Evolutionary conservation across 2,329 filamentous ascomycete genomes (phyloP), one percentile per base, ranked within the genome.

Genomic region (Aaosphaeria arxii): DNA sequence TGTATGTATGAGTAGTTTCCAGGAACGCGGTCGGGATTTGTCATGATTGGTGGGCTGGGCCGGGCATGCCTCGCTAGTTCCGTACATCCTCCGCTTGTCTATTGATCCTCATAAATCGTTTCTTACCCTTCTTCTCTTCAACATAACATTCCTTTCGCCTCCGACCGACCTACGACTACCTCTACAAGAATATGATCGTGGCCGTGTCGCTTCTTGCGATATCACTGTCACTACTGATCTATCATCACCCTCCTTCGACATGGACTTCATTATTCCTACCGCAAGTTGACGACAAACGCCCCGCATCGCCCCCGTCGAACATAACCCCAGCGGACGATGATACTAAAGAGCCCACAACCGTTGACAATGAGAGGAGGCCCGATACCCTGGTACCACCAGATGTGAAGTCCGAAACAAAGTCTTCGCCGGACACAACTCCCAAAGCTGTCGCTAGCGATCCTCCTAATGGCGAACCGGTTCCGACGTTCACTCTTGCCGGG

Each of bases 401-500:
- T 36, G 7, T 36, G 33, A 3, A 3, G 42, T 32, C 40, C 7
- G 39, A 48, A 6, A 13, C 40, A 11, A 51, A 53, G 0, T 38
- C 50, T 3, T 69, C 67, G 9, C 62, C 62, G 30, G 59, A 63
- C 31, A 59, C 59, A 5, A 70, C 67, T 6, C 67, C 67, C 2
- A 69, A 66, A 42, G 65, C 63, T n/a, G 41, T 43, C 2, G 53
- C 63, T 11, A 51, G 43, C 33, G 40, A 52, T 7, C 45, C 49
- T 6, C 30, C 52, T 24, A 45, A 59, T 49, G 59, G 49, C 36
- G 51, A 50, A 24, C 46, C 59, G 5, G 58, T 69, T 32, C 67
- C 67, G 6, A 63, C 64, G 36, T 71, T 73, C 52, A 62, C 70
- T 13, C 65, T 73, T 45, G 62, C 61, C n/a, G 57, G 60, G 43